Evolutionary conservation across 441 rosid species (phyloP), one percentile per base, ranked within the genome.

Genomic region (Erysimum cheiri): DNA sequence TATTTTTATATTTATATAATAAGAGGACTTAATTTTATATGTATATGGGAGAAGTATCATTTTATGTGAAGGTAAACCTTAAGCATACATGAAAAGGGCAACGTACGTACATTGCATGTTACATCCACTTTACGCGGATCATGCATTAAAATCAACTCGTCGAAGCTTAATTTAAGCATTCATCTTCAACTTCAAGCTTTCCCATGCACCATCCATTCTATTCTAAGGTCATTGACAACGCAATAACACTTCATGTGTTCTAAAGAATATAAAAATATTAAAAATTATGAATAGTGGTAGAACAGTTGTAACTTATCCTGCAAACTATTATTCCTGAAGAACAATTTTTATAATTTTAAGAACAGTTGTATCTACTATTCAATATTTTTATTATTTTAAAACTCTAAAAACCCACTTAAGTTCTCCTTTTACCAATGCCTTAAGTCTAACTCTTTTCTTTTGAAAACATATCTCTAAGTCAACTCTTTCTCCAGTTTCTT

Each of bases 71-170:
- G 40, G 49, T 14, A 64, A 73, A 67, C 29, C 43, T 41, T 43
- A 52, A 59, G 3, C 0, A 12, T 54, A 54, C 19, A 53, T n/a
- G 49, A 68, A 67, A 36, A 60, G 40, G 14, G 69, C 5, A 61
- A 37, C 13, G 64, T 47, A 74, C 73, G 69, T 53, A 57, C 65
- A 29, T 36, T 59, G 65, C 74, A 74, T 74, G 73, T 60, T 67
- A 74, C 63, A 53, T 53, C 63, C 68, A 53, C 28, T 53, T 52
- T 36, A 68, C 44, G 53, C 78, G 78, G 73, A 60, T 52, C 53
- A 67, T 74, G 69, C 69, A 52, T 62, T 74, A 74, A 67, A 52
- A 74, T 43, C n/a, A 60, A 67, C 67, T 65, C 43, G 37, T 58
- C 28, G 43, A 56, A 10, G 41, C 48, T 56, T 72, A 15, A 48